Percentiles rank a stretch among this genome's conserved stretches.
Evolutionary conservation across 768 basidiomycete species (phyloP).

Genomic region (Russula earlei): DNA sequence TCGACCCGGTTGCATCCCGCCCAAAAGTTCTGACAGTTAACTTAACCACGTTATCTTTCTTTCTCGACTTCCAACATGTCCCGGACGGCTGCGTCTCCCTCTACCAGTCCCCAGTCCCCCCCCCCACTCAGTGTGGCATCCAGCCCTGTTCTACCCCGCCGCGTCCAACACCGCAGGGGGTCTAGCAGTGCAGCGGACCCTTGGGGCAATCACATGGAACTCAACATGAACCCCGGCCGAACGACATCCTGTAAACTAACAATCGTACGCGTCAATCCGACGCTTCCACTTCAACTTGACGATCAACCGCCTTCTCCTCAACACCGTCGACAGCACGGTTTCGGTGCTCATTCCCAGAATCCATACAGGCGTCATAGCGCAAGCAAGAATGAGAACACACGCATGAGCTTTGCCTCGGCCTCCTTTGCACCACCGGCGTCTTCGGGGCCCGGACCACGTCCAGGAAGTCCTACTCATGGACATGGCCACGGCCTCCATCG

Average conservation of each 20-base stretch:
- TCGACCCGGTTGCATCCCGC: neutral
- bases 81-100: neutral
- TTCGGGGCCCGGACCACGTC: conserved; percentile 20
- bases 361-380: conserved; percentile 26
- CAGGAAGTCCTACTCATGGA: conserved; percentile 22
- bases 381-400: conserved; percentile 24
- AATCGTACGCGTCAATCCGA: conserved; percentile 54
- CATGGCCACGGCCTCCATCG: conserved; percentile 31
- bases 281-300: conserved; percentile 25
- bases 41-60: neutral
- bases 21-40: conserved; percentile 1
- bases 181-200: conserved; percentile 65
- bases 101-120: conserved; percentile 7
- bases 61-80: conserved; percentile 18
- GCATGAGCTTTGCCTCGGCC: conserved; percentile 58
- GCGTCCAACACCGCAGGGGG: conserved; percentile 52
- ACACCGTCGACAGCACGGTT: conserved; percentile 22
- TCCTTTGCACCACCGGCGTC: conserved; percentile 39
- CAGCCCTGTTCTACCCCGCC: conserved; percentile 19
- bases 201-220: conserved; percentile 42
- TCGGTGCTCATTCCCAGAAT: conserved; percentile 22
- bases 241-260: conserved; percentile 57
- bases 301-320: conserved; percentile 31
- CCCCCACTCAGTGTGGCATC: conserved; percentile 9
- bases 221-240: conserved; percentile 45